Evolutionary conservation across 306 rosid genomes (phyloP).

Genomic region (Crataegus laevigata): DNA sequence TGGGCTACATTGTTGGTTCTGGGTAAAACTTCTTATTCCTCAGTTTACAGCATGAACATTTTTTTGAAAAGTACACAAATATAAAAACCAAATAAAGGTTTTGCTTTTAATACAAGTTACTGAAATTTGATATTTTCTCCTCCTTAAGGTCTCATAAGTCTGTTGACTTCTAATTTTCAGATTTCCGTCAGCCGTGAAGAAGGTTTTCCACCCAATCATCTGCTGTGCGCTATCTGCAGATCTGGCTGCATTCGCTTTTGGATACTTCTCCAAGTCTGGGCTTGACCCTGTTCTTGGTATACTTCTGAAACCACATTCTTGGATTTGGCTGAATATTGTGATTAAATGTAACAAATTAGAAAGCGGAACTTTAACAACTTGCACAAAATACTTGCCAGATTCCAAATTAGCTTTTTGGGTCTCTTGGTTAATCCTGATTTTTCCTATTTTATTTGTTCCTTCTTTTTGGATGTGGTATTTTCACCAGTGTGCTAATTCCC

Average conservation of each 20-base stretch:
- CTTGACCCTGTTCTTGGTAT: constrained; percentile 90
- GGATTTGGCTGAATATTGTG: background rate
- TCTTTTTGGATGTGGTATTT: background rate
- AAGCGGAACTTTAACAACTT: background rate
- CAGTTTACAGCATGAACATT: background rate
- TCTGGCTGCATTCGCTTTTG: constrained; percentile 68
- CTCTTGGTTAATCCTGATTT: background rate
- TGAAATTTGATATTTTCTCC: background rate
- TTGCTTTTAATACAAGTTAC: background rate
- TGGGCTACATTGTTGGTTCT: constrained; percentile 86
- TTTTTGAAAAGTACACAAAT: background rate
- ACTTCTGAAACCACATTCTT: constrained; percentile 5
- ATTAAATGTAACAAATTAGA: no score
- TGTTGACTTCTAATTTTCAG: constrained; percentile 33
- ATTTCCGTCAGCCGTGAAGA: constrained; percentile 66
- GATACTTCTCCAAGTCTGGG: constrained; percentile 64
- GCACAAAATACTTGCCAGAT: background rate
- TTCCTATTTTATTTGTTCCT: background rate
- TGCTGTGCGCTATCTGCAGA: constrained; percentile 87
- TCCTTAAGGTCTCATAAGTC: constrained; percentile 11
- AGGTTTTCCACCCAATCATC: constrained; percentile 87
- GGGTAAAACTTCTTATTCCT: constrained; percentile 46
- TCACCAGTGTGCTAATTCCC: background rate
- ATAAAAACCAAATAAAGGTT: background rate
- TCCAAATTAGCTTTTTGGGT: background rate